Percentiles rank a stretch among this genome's conserved stretches.
These are phyloP conservation scores for Podospora pseudoanserina DNA, from an alignment of 495 filamentous ascomycete genomes.

Conservation along the genomic window DNA sequence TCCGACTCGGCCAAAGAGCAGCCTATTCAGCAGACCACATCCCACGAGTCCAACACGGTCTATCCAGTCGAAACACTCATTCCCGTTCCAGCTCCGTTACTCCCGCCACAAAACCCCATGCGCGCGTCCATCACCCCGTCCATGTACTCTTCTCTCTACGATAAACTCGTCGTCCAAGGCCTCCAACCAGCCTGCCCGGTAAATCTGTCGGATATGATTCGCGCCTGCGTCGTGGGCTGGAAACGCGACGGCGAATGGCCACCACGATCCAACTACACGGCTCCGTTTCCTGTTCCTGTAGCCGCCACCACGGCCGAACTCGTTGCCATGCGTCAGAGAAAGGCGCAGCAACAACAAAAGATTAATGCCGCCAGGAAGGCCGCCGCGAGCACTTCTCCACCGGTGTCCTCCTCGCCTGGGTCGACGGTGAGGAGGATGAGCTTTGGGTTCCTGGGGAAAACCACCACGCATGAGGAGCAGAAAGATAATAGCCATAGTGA, in stretches of 20 bases:
- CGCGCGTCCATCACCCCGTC: constrained; percentile 66
- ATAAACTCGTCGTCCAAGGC: constrained; percentile 73
- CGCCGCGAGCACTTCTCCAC: constrained; percentile 9
- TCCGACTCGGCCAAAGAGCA: constrained; percentile 22
- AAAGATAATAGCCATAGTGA: constrained; percentile 31
- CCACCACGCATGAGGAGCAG: constrained; percentile 14
- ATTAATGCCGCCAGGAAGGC: constrained; percentile 13
- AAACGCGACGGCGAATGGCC: constrained; percentile 95
- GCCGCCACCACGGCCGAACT: constrained; percentile 23
- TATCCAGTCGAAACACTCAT: constrained; percentile 50
- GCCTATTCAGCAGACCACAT: constrained; percentile 16
- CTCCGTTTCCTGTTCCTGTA: constrained; percentile 28
- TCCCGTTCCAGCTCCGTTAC: constrained; percentile 61
- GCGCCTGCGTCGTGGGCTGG: constrained; percentile 87
- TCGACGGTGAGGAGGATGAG: constrained; percentile 26
- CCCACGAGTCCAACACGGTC: constrained; percentile 16
- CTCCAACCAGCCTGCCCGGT: constrained; percentile 81
- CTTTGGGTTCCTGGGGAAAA: constrained; percentile 28
- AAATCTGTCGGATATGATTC: constrained; percentile 74
- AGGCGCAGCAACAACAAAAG: constrained; percentile 19
- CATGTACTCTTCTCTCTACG: constrained; percentile 80
- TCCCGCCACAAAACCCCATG: constrained; percentile 65
- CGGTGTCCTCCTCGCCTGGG: constrained; percentile 6
- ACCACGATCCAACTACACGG: constrained; percentile 51
- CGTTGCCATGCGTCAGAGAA: constrained; percentile 36